These are phyloP conservation scores for Saccharomyces hybrid DNA, from an alignment of 1,139 yeast species.

Conservation along the genomic window DNA sequence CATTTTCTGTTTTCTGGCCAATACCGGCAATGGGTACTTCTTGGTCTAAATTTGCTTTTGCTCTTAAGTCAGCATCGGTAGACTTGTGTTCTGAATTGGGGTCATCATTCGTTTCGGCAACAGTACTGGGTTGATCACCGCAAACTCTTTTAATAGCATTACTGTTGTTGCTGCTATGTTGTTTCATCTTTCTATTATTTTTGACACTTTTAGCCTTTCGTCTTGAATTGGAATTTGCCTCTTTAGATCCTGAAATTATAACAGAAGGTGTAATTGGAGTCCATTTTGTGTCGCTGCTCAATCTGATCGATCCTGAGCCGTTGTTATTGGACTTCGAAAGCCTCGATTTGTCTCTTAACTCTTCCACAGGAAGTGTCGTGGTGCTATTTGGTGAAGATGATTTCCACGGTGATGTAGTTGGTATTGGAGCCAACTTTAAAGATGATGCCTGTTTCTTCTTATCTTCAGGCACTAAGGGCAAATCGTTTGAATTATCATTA, in stretches of 20 bases:
- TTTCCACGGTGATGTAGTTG: constrained; percentile 67
- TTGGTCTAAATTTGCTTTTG: neutral
- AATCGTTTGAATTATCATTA: neutral
- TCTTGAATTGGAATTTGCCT: constrained; percentile 3
- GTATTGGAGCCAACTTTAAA: constrained; percentile 73
- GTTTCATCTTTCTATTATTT: constrained; percentile 8
- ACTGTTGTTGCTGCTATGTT: constrained; percentile 7
- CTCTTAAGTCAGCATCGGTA: neutral
- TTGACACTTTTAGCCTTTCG: constrained; percentile 7
- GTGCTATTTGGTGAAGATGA: constrained; percentile 25
- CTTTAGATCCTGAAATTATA: constrained; percentile 15
- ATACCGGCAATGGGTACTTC: neutral
- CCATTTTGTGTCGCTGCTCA: constrained; percentile 76
- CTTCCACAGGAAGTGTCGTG: constrained; percentile 28
- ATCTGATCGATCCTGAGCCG: constrained; percentile 35
- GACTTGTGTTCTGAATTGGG: neutral
- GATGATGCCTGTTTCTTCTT: constrained; percentile 21
- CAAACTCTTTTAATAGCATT: neutral
- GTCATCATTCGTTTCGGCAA: neutral
- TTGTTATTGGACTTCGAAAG: constrained; percentile 14
- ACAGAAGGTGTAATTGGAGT: constrained; percentile 74
- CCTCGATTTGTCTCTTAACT: constrained; percentile 9
- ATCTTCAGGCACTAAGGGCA: constrained; percentile 4
- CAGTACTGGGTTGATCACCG: neutral
- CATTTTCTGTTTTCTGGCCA: neutral